Conservation (phyloP, 495 filamentous ascomycete species). For the Rostrohypoxylon terebratum region DNA sequence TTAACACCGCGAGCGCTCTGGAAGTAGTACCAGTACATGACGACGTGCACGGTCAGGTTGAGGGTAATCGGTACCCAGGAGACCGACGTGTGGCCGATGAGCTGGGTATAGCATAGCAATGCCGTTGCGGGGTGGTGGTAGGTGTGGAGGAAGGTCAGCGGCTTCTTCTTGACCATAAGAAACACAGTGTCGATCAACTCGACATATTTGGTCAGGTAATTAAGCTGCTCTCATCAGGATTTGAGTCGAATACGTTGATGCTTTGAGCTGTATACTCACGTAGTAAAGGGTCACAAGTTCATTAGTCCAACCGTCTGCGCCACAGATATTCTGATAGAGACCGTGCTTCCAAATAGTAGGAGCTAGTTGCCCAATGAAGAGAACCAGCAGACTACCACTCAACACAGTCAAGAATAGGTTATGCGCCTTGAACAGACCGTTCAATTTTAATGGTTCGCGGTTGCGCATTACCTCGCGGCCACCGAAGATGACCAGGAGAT, state of each 20-base stretch:
- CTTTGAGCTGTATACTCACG: constrained; percentile 60
- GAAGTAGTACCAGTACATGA: constrained; percentile 78
- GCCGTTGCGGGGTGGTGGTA: constrained; percentile 87
- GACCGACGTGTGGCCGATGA: constrained; percentile 79
- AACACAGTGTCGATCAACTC: constrained; percentile 83
- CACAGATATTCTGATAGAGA: constrained; percentile 77
- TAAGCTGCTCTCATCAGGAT: constrained; percentile 67
- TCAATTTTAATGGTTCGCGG: constrained; percentile 73
- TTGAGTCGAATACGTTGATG: not conserved
- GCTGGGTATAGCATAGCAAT: constrained; percentile 83
- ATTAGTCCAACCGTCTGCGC: constrained; percentile 76
- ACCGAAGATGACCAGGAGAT: constrained; percentile 79
- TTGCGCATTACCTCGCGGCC: constrained; percentile 79
- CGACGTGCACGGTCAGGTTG: constrained; percentile 78
- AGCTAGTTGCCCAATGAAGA: constrained; percentile 79
- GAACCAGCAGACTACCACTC: constrained; percentile 70
- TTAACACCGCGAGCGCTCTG: constrained; percentile 78
- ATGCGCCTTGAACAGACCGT: constrained; percentile 77
- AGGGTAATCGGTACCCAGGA: constrained; percentile 81
- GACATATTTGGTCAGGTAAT: constrained; percentile 85
- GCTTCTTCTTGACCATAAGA: constrained; percentile 87
- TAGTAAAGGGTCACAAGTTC: constrained; percentile 81
- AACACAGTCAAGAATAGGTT: constrained; percentile 80
- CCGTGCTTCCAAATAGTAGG: constrained; percentile 73
- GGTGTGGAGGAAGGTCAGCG: constrained; percentile 83